Evolutionary conservation across 305 asterid genomes (phyloP).

Genomic region (Fraxinus baroniana): DNA sequence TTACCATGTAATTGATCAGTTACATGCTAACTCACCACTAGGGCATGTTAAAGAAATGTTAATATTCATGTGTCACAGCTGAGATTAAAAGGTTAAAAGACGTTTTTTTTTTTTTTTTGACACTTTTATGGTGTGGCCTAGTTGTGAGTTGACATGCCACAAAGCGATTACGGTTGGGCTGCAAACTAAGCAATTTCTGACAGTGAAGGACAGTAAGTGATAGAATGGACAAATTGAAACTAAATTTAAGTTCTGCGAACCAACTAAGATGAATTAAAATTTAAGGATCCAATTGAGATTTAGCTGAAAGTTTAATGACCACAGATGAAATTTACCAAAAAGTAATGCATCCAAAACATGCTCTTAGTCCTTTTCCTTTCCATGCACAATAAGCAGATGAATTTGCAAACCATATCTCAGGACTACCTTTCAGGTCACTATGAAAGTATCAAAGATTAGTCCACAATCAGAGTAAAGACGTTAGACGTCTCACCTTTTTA

Average conservation of each 20-base stretch:
- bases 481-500: conserved; percentile 57
- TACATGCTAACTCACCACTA: not conserved
- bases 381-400: not conserved
- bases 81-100: not conserved
- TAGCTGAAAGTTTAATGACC: not conserved
- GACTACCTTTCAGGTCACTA: not conserved
- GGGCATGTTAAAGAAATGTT: not conserved
- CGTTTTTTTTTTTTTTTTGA: not conserved
- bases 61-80: not conserved
- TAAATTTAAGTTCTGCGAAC: not conserved
- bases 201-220: not conserved
- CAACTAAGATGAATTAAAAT: not conserved
- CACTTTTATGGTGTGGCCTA: not conserved
- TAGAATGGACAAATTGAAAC: not conserved
- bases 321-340: not conserved
- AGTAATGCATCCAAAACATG: not conserved
- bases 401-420: not conserved
- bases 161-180: not conserved
- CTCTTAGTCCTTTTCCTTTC: not conserved
- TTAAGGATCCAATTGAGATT: not conserved
- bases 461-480: not conserved
- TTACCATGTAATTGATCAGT: not conserved
- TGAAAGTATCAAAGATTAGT: not conserved
- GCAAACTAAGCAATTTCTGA: not conserved
- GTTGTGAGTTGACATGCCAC: not conserved